Base-by-base conservation (phyloP, 441 rosid genomes). In the Flueggea neowawraea region DNA sequence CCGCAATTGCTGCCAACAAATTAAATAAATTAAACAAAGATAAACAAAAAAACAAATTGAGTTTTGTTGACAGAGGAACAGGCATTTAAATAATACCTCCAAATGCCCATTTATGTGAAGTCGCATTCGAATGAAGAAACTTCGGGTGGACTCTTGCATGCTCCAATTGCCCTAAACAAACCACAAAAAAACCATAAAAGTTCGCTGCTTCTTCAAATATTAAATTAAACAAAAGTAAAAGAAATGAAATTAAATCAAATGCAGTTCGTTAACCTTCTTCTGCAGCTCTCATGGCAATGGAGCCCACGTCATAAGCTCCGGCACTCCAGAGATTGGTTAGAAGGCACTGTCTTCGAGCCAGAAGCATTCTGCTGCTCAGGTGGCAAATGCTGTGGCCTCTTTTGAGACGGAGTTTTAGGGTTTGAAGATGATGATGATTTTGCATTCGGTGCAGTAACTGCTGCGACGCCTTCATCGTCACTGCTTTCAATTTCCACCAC, bases 81-180 rank as follows among this genome's bases (percentile, higher is more conserved):
- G 17, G 31, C 4, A 22, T 15, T 5, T 9, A 44, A 10, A 17
- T 52, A 39, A 64, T 52, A 91, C 99, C 99, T 75, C 97, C 97
- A 74, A 94, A 89, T 15, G 96, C 96, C 99, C 99, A 91, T 67
- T 94, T 94, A 69, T 94, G 99, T 53, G 99, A 94, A 69, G 99
- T 90, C 41, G 99, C 99, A 82, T 94, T 94, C 4, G 99, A 94
- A 61, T 94, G 97, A 60, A 94, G 90, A 80, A 94, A 91, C 78
- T 87, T 91, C 15, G 96, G 97, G 72, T 91, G 94, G 16, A 94
- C 86, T 62, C 96, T 87, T 22, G 97, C 97, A 73, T 94, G 93
- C 75, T 94, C 97, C 77, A 91, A 45, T 61, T 69, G 53, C 58
- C 75, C 96, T 90, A 65, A 11, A 43, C 33, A 33, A 36, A 31